A percentile compares a stretch with the other conserved stretches of the same genome.
phyloP scores from a whole-genome alignment of 2,329 filamentous ascomycete species.

The Helminthosporium solani region DNA sequence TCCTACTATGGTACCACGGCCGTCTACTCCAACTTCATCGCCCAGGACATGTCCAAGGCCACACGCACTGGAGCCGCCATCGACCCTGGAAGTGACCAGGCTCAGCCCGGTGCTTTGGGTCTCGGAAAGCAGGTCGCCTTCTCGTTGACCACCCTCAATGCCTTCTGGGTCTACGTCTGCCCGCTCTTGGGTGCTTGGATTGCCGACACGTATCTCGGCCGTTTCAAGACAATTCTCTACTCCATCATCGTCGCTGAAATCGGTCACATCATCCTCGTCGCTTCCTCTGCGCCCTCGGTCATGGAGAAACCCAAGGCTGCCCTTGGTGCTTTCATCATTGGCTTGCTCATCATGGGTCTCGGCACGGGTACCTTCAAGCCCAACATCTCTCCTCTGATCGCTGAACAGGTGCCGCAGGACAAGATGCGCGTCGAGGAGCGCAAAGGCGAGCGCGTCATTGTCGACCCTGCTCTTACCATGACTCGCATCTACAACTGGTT shows the following conservation, averaged over 20 bases:
- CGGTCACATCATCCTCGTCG: slow-evolving; percentile 57
- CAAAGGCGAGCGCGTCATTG: slow-evolving; percentile 60
- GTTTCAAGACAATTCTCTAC: slow-evolving; percentile 60
- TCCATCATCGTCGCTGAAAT: slow-evolving; percentile 61
- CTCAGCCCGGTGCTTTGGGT: slow-evolving; percentile 54
- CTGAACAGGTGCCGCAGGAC: slow-evolving; percentile 64
- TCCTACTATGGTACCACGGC: slow-evolving; percentile 42
- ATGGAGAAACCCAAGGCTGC: slow-evolving; percentile 51
- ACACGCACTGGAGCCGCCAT: slow-evolving; percentile 35
- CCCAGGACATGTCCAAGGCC: slow-evolving; percentile 18
- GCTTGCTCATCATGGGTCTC: slow-evolving; percentile 63
- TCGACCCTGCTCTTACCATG: slow-evolving; percentile 66
- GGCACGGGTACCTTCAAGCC: slow-evolving; percentile 71
- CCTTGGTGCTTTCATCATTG: slow-evolving; percentile 56
- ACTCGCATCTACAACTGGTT: slow-evolving; percentile 64
- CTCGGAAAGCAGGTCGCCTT: slow-evolving; percentile 57
- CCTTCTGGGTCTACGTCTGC: slow-evolving; percentile 60
- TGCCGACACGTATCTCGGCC: slow-evolving; percentile 62
- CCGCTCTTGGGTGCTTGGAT: slow-evolving; percentile 60
- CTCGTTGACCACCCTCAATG: slow-evolving; percentile 54
- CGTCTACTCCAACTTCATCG: slow-evolving; percentile 44
- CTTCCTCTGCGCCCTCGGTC: slow-evolving; percentile 55
- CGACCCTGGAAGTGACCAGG: slow-evolving; percentile 27
- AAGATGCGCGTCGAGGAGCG: slow-evolving; percentile 49
- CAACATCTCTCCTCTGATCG: slow-evolving; percentile 59